Percentiles rank a stretch among this genome's conserved stretches.
These are phyloP conservation scores for Bipolaris sorokiniana DNA, from an alignment of 2,329 filamentous ascomycete genomes.

Conservation along the genomic window DNA sequence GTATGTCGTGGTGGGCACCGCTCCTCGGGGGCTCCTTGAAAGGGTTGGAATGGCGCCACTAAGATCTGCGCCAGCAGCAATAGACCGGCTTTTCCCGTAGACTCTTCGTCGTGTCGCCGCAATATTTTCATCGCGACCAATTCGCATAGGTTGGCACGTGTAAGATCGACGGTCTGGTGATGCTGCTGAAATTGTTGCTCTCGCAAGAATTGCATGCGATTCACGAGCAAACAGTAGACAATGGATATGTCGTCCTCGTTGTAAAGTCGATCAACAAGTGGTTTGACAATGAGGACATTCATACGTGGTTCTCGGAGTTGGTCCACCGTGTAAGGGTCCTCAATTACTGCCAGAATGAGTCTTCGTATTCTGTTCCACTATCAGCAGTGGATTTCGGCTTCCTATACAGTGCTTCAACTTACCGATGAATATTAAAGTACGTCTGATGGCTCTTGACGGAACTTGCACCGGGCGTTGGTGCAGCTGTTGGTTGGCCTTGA, in stretches of 20 bases:
- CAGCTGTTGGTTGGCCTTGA: conserved; percentile 42
- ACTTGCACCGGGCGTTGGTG: conserved; percentile 51
- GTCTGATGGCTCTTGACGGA: conserved; percentile 71
- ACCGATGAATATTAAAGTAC: conserved; percentile 78
- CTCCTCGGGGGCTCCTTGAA: conserved; percentile 77
- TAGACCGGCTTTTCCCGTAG: conserved; percentile 72
- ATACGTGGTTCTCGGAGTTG: conserved; percentile 82
- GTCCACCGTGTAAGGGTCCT: conserved; percentile 72
- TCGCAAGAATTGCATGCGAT: conserved; percentile 77
- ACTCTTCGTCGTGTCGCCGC: conserved; percentile 78
- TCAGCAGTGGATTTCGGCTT: conserved; percentile 1
- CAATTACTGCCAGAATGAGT: conserved; percentile 57
- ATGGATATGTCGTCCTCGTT: conserved; percentile 80
- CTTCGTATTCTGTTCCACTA: conserved; percentile 48
- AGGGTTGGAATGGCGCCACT: conserved; percentile 83
- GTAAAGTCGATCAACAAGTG: conserved; percentile 83
- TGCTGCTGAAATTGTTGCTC: conserved; percentile 78
- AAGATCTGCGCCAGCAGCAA: conserved; percentile 78
- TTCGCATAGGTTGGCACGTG: conserved; percentile 79
- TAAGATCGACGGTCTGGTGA: conserved; percentile 80
- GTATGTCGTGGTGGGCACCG: conserved; percentile 63
- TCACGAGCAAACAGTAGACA: conserved; percentile 83
- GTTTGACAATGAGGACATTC: conserved; percentile 79
- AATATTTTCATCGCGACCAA: conserved; percentile 78
- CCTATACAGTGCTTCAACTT: conserved; percentile 1